Base-by-base conservation (phyloP, 2,329 filamentous ascomycete genomes). In the Epichloe sp. region DNA sequence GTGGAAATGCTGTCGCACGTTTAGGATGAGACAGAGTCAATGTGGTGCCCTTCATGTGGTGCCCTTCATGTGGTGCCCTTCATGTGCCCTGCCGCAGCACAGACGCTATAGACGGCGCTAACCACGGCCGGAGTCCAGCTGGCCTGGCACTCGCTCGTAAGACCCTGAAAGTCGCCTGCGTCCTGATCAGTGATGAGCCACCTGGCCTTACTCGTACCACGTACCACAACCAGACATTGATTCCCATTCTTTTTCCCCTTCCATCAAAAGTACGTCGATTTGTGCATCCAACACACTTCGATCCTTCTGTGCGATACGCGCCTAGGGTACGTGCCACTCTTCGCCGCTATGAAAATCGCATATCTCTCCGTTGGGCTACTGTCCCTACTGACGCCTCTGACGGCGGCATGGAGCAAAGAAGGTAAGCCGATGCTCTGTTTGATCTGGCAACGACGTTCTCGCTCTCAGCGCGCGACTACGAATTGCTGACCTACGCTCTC, bases 371-470 rank as follows among this genome's bases (percentile, higher is more conserved):
- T 91, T 58, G 75, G 86, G 67, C 76, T 91, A 54, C 69, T 87
- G 67, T 79, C 80, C 71, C 70, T 85, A 59, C 69, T 88, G 57
- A 78, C 78, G 54, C 76, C 81, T 40, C 68, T 90, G 55, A 79
- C 79, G 53, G 78, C 82, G 47, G 87, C 87, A 45, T 95, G 89
- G 88, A 82, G 80, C 52, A 93, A 93, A 69, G 88, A 95, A 77
- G 87, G 87, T 86, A 69, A 59, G 73, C 36, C 8, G 14, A 36
- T 12, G 5, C 19, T 31, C 17, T 10, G 6, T 41, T 48, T 35
- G 21, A 2, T 8, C n/a, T 26, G 34, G 31, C 12, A 6, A 19
- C 36, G 19, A 10, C 10, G 21, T 14, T 26, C 31, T 21, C 43
- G 44, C 19, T 6, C 17, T 3, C n/a, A 23, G n/a, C 5, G 7